These are phyloP conservation scores for Malassezia japonica DNA, from an alignment of 1,284 basidiomycete genomes.

Conservation along the genomic window DNA sequence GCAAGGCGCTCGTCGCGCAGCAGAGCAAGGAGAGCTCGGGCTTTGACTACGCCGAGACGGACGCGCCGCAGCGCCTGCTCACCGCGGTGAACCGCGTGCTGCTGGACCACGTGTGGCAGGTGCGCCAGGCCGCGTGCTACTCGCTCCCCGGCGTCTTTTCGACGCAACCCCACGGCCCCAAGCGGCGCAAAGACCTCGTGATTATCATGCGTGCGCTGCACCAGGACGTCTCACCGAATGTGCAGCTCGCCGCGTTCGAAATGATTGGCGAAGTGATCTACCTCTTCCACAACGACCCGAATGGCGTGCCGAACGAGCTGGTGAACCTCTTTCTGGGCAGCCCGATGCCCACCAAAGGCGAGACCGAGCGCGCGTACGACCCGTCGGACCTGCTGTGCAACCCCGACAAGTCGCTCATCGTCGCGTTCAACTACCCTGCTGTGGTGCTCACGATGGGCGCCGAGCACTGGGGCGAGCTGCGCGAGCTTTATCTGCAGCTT, in stretches of 20 bases:
- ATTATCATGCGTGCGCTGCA: conserved; percentile 52
- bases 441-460: conserved; percentile 72
- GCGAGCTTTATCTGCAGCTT: conserved; percentile 61
- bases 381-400: conserved; percentile 40
- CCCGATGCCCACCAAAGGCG: conserved; percentile 29
- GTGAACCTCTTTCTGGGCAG: conserved; percentile 66
- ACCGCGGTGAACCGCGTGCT: conserved; percentile 67
- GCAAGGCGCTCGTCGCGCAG: conserved; percentile 69
- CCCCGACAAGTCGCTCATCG: conserved; percentile 69
- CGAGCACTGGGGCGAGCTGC: conserved; percentile 67
- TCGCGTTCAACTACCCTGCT: conserved; percentile 90
- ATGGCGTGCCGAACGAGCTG: conserved; percentile 61
- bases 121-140: conserved; percentile 78
- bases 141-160: conserved; percentile 67
- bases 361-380: not conserved
- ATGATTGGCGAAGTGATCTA: conserved; percentile 83
- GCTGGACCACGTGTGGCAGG: conserved; percentile 67
- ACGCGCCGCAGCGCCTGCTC: conserved; percentile 45
- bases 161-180: conserved; percentile 4
- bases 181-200: conserved; percentile 30
- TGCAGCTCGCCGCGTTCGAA: conserved; percentile 74
- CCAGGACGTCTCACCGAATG: conserved; percentile 60
- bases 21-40: conserved; percentile 53
- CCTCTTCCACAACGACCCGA: conserved; percentile 61
- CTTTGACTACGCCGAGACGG: conserved; percentile 50